Percentiles rank a stretch among this genome's conserved stretches.
phyloP scores from a whole-genome alignment of 176 grass and related monocot species.

The Zoysia japonica region DNA sequence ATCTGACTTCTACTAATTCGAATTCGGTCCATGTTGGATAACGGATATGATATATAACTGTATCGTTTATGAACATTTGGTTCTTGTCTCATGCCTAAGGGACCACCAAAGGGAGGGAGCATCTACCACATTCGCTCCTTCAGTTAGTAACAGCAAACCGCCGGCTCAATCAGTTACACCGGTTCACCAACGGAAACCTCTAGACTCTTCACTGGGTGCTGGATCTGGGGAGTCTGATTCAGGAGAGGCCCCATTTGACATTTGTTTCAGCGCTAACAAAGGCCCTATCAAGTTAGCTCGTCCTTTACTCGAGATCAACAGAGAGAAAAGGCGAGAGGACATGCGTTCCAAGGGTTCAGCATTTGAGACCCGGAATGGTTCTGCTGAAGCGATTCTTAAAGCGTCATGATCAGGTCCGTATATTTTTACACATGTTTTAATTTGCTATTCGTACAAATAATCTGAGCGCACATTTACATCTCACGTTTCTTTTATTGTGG shows the following conservation, averaged over 20 bases:
- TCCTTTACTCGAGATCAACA: constrained; percentile 35
- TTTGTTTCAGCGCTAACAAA: constrained; percentile 32
- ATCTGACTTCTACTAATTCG: not conserved
- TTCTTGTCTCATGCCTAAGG: not conserved
- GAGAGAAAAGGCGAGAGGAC: constrained; percentile 26
- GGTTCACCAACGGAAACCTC: not conserved
- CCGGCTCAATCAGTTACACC: not conserved
- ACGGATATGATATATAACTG: not conserved
- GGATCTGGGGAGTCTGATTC: constrained; percentile 26
- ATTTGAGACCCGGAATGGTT: constrained; percentile 57
- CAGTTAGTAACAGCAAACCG: constrained; percentile 17
- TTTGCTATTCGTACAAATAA: not conserved
- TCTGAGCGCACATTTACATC: not conserved
- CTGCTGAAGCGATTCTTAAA: constrained; percentile 53
- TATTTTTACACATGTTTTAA: not conserved
- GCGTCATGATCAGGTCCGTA: constrained; percentile 43
- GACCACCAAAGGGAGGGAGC: not conserved
- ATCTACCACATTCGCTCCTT: not conserved
- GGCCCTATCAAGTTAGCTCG: not conserved
- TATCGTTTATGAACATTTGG: not conserved
- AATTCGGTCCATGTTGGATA: not conserved
- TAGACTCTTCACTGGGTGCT: not conserved
- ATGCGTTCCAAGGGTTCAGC: constrained; percentile 19
- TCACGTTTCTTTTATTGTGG: not conserved
- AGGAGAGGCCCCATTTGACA: constrained; percentile 42